Conservation (phyloP, 768 basidiomycete genomes). For the Tricholoma hemisulphureum region DNA sequence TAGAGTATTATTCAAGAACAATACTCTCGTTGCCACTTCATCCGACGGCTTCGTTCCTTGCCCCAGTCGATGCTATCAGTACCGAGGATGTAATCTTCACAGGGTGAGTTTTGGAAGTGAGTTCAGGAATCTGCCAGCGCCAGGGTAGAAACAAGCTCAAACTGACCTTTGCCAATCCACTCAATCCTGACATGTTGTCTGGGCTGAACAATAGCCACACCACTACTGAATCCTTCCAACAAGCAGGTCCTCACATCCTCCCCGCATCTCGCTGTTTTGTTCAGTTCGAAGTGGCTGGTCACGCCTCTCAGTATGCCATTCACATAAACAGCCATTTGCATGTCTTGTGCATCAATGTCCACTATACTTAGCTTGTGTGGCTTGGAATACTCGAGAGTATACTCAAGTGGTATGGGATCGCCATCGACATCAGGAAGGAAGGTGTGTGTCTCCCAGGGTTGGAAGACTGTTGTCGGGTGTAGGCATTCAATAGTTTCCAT, state of each 20-base stretch:
- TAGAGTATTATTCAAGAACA: neutral
- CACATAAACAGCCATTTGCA: constrained; percentile 16
- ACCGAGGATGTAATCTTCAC: neutral
- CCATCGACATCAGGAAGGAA: constrained; percentile 17
- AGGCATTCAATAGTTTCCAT: neutral
- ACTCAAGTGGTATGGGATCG: constrained; percentile 17
- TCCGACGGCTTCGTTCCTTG: neutral
- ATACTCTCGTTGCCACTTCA: constrained; percentile 9
- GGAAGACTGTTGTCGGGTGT: constrained; percentile 7
- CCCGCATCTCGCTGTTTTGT: constrained; percentile 17
- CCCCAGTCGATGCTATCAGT: constrained; percentile 7
- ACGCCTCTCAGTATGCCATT: constrained; percentile 14
- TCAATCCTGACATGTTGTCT: constrained; percentile 22
- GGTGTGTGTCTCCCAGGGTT: constrained; percentile 9
- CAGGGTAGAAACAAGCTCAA: neutral
- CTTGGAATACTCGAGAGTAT: constrained; percentile 14
- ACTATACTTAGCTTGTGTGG: constrained; percentile 15
- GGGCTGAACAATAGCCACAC: constrained; percentile 13
- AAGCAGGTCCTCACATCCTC: constrained; percentile 14
- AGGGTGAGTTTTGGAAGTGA: neutral
- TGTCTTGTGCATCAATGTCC: constrained; percentile 1
- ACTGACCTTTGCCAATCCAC: constrained; percentile 21
- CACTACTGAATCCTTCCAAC: constrained; percentile 14
- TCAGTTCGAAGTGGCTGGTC: constrained; percentile 10
- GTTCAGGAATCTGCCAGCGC: neutral